A percentile compares a stretch with the other conserved stretches of the same genome.
Conservation (phyloP, 2,329 filamentous ascomycete species). For the Orbilia quercus region DNA sequence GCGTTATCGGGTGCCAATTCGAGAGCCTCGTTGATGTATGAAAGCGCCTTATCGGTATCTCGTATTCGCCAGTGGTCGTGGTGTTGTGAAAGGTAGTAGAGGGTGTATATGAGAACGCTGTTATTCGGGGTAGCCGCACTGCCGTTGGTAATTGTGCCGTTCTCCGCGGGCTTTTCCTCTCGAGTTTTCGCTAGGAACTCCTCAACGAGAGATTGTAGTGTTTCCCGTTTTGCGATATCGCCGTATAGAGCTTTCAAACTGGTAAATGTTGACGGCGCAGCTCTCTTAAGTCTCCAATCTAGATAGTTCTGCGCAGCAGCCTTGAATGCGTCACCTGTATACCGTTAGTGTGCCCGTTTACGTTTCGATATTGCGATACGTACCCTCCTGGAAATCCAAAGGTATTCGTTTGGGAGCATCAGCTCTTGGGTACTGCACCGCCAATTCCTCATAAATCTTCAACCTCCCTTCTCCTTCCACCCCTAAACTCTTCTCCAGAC, state of each 20-base stretch:
- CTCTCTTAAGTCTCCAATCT: slow-evolving; percentile 85
- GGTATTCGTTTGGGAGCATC: slow-evolving; percentile 89
- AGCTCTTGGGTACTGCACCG: slow-evolving; percentile 80
- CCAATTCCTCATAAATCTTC: slow-evolving; percentile 83
- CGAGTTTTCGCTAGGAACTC: slow-evolving; percentile 73
- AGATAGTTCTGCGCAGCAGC: slow-evolving; percentile 82
- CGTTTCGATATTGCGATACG: slow-evolving; percentile 53
- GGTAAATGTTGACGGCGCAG: slow-evolving; percentile 93
- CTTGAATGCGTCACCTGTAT: slow-evolving; percentile 77
- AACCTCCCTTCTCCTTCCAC: slow-evolving; percentile 74
- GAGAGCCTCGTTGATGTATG: slow-evolving; percentile 85
- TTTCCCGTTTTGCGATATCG: slow-evolving; percentile 79
- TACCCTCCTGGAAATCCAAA: slow-evolving; percentile 84
- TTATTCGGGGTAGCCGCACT: slow-evolving; percentile 73
- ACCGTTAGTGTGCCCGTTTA: slow-evolving; percentile 26
- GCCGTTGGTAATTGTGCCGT: slow-evolving; percentile 66
- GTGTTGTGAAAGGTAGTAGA: slow-evolving; percentile 96
- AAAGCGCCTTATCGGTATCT: slow-evolving; percentile 81
- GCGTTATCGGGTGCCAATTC: slow-evolving; percentile 81
- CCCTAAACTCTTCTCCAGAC: slow-evolving; percentile 75
- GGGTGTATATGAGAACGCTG: slow-evolving; percentile 71
- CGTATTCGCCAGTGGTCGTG: slow-evolving; percentile 93
- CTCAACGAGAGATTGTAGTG: slow-evolving; percentile 79
- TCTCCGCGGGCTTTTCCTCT: slow-evolving; percentile 64
- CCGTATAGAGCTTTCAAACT: slow-evolving; percentile 94